Base-by-base conservation (phyloP, 2,329 filamentous ascomycete species). In the Aspergillus quadricinctus region DNA sequence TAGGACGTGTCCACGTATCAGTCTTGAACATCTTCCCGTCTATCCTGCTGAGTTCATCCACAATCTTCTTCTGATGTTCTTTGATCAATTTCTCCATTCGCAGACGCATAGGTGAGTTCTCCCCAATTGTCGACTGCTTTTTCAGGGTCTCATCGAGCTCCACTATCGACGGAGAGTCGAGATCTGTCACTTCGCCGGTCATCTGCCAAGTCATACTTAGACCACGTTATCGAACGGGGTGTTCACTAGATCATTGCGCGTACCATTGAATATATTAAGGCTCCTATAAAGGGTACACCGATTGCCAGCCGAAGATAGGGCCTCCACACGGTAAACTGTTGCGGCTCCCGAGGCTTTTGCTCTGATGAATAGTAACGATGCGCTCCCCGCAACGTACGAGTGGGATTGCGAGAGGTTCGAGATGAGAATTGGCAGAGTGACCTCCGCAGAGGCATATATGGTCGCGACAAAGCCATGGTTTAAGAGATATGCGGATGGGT, bases 51-150 rank as follows among this genome's bases (percentile, higher is more conserved):
- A 99, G 83, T 56, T 88, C 91, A 55, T 83, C 80, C 28, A 97
- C 88, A 57, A 99, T 99, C 60, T 88, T 84, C 66, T 90, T 84
- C 71, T 99, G 94, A 68, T 97, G 90, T 66, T 92, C 85, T 74
- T 94, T 94, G 75, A 97, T 95, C 72, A 97, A 89, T 67, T 90
- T 86, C 77, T 99, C 94, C 94, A 99, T 97, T 61, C 93, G 90
- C 56, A 99, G 82, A 54, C 94, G 92, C 93, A 99, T 97, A 1
- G 94, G 92, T 14, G 93, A 97, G 66, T 86, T 80, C 56, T 87
- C 82, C 49, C 81, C 88, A 50, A 97, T 82, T 61, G 86, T 85
- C 55, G 85, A 83, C 72, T 94, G 89, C 60, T 88, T 87, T 76
- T 94, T 96, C 64, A 85, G 83, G 60, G 91, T 81, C 61, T 84